These are phyloP conservation scores for Chaetomium sp. DNA, from an alignment of 2,329 filamentous ascomycete genomes.

Conservation along the genomic window DNA sequence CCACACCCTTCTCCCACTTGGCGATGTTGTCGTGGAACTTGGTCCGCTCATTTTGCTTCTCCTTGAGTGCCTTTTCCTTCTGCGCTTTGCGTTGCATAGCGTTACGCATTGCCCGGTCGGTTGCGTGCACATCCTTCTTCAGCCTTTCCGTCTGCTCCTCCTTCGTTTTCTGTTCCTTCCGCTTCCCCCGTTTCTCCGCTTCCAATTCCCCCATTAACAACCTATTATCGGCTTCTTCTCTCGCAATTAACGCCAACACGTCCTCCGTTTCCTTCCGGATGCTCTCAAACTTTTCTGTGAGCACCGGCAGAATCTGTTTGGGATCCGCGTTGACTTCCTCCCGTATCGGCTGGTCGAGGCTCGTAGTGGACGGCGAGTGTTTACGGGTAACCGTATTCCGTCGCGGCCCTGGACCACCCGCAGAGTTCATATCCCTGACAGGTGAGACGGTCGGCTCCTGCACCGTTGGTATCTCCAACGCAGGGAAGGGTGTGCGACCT, in stretches of 20 bases:
- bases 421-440: slow-evolving; percentile 63
- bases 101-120: slow-evolving; percentile 79
- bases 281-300: slow-evolving; percentile 79
- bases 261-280: slow-evolving; percentile 85
- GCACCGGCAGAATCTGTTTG: slow-evolving; percentile 69
- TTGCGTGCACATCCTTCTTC: slow-evolving; percentile 75
- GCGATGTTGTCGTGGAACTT: slow-evolving; percentile 71
- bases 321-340: slow-evolving; percentile 54
- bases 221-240: slow-evolving; percentile 71
- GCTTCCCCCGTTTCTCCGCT: slow-evolving; percentile 77
- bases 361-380: slow-evolving; percentile 70
- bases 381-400: slow-evolving; percentile 73
- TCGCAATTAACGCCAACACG: slow-evolving; percentile 67
- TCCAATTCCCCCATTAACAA: slow-evolving; percentile 67
- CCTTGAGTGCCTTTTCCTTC: slow-evolving; percentile 70
- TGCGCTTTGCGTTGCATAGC: slow-evolving; percentile 78
- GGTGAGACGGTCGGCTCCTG: slow-evolving; percentile 63
- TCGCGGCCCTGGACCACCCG: slow-evolving; percentile 45
- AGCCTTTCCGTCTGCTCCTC: slow-evolving; percentile 86
- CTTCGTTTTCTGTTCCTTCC: slow-evolving; percentile 79
- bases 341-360: slow-evolving; percentile 52
- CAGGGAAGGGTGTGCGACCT: slow-evolving; percentile 54
- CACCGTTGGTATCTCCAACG: slow-evolving; percentile 62
- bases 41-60: slow-evolving; percentile 68
- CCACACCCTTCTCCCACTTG: slow-evolving; percentile 67